A percentile compares a stretch with the other conserved stretches of the same genome.
Conservation (phyloP, 1,284 basidiomycete genomes). For the Rhizopogon parksii region DNA sequence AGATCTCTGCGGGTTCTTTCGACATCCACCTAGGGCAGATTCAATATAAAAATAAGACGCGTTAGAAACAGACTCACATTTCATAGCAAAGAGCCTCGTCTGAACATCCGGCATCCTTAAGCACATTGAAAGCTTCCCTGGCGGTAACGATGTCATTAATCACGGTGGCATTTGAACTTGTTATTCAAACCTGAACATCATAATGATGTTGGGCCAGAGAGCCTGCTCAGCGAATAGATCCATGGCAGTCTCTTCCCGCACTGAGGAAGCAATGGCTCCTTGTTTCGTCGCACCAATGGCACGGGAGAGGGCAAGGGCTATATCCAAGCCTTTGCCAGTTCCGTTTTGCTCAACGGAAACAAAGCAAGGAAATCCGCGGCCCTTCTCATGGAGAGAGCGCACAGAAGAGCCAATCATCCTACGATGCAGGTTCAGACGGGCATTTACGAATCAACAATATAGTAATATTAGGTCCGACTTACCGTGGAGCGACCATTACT, state of each 20-base stretch:
- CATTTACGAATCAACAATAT: neutral
- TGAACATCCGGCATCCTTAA: conserved; percentile 61
- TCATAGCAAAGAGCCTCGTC: conserved; percentile 64
- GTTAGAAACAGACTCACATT: conserved; percentile 35
- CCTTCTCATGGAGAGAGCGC: conserved; percentile 52
- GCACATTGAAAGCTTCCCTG: conserved; percentile 54
- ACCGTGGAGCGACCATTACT: conserved; percentile 63
- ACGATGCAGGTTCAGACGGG: conserved; percentile 7
- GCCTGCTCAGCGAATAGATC: conserved; percentile 62
- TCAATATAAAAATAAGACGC: conserved; percentile 2
- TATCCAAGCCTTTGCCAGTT: conserved; percentile 39
- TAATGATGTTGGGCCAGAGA: conserved; percentile 62
- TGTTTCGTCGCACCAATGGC: conserved; percentile 59
- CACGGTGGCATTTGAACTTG: neutral
- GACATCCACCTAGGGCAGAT: conserved; percentile 57
- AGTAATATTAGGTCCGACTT: conserved; percentile 5
- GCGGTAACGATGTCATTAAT: conserved; percentile 2
- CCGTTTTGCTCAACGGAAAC: conserved; percentile 61
- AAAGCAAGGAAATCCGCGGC: conserved; percentile 59
- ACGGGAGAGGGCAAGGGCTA: conserved; percentile 48
- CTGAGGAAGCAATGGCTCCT: conserved; percentile 60
- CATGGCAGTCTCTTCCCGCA: conserved; percentile 60
- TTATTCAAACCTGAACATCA: conserved; percentile 45
- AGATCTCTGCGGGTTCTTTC: conserved; percentile 65
- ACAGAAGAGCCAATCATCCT: conserved; percentile 65